These are phyloP conservation scores for Coemansia sp. DNA, from an alignment of 192 early-diverging fungal genomes.

Conservation along the genomic window DNA sequence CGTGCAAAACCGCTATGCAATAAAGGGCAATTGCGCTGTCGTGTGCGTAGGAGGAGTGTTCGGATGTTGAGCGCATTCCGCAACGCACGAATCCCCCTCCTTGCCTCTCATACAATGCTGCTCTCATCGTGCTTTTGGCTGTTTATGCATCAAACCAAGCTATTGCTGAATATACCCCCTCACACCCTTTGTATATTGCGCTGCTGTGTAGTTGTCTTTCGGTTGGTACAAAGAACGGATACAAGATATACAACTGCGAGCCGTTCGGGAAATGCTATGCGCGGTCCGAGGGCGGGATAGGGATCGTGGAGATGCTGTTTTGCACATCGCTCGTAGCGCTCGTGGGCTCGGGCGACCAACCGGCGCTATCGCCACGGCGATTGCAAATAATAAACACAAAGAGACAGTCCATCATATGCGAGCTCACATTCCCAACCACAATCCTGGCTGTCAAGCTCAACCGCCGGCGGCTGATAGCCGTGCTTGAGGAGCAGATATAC, in stretches of 20 bases:
- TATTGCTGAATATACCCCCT: background rate
- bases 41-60: too few relatives aligned
- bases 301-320: conserved; percentile 97
- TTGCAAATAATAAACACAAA: conserved; percentile 98
- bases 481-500: conserved; percentile 94
- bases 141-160: too few relatives aligned
- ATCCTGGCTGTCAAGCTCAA: conserved; percentile 96
- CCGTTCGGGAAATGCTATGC: conserved; percentile 94
- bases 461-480: conserved; percentile 87
- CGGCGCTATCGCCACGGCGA: conserved; percentile 79
- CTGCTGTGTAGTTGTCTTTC: conserved; percentile 75
- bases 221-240: conserved; percentile 78
- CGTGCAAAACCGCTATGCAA: background rate
- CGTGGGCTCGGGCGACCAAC: conserved; percentile 91
- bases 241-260: conserved; percentile 97
- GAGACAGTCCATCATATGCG: conserved; percentile 96
- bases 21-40: too few relatives aligned
- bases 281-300: conserved; percentile 87
- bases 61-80: too few relatives aligned
- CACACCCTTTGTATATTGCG: background rate
- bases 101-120: too few relatives aligned
- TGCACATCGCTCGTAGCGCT: conserved; percentile 95
- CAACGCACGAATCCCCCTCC: too few relatives aligned
- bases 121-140: too few relatives aligned
- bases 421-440: conserved; percentile 90